A percentile compares a stretch with the other conserved stretches of the same genome.
These are phyloP conservation scores for Erigeron philadelphicus DNA, from an alignment of 140 eudicot genomes.

Conservation along the genomic window DNA sequence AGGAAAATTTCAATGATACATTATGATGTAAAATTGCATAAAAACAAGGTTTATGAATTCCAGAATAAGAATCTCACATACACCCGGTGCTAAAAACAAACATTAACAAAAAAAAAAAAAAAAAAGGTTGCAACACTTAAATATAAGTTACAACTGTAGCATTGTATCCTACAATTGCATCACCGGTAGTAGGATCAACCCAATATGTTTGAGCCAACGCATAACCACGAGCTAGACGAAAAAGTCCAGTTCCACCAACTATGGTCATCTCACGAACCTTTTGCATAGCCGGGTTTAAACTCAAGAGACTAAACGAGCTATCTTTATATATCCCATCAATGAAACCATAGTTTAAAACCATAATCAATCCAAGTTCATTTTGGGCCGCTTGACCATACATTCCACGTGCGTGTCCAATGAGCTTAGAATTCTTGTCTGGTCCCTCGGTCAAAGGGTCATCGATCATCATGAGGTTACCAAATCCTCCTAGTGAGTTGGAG, in stretches of 20 bases:
- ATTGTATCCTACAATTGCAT: slow-evolving; percentile 66
- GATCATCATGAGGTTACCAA: slow-evolving; percentile 52
- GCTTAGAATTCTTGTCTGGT: slow-evolving; percentile 50
- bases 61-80: not conserved
- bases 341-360: slow-evolving; percentile 55
- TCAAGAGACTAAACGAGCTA: slow-evolving; percentile 59
- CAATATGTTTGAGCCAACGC: slow-evolving; percentile 53
- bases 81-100: not conserved
- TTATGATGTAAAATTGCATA: not conserved
- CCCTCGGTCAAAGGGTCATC: slow-evolving; percentile 67
- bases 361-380: slow-evolving; percentile 40
- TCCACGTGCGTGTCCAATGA: slow-evolving; percentile 68
- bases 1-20: not conserved
- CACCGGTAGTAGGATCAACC: slow-evolving; percentile 38
- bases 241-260: slow-evolving; percentile 75
- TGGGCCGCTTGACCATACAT: slow-evolving; percentile 54
- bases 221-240: slow-evolving; percentile 63
- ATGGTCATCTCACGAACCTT: slow-evolving; percentile 62
- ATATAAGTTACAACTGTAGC: slow-evolving; percentile 48
- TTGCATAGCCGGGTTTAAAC: slow-evolving; percentile 43
- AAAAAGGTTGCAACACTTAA: slow-evolving; percentile 10
- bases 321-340: slow-evolving; percentile 58
- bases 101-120: not conserved
- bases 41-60: not conserved
- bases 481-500: slow-evolving; percentile 31